These are phyloP conservation scores for Umbelopsis sp. DNA, from an alignment of 371 early-diverging fungal genomes.

Conservation along the genomic window DNA sequence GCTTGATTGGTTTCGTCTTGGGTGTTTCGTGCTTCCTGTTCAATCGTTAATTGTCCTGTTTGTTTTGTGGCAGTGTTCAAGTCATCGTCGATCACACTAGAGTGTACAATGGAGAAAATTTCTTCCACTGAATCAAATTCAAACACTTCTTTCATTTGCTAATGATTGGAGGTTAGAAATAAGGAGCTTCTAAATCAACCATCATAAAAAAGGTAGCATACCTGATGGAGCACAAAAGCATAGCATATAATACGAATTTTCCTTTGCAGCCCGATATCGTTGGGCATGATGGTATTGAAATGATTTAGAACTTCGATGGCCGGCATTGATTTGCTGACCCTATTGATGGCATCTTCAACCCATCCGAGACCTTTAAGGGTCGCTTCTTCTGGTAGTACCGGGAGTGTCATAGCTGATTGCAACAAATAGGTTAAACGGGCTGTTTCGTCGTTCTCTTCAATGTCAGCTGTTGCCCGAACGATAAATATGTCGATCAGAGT, in stretches of 20 bases:
- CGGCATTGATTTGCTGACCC: conserved; percentile 28
- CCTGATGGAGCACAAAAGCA: conserved; percentile 36
- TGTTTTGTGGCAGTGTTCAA: not conserved
- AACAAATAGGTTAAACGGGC: not conserved
- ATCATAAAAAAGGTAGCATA: not conserved
- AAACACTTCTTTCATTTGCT: conserved; percentile 37
- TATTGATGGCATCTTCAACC: conserved; percentile 48
- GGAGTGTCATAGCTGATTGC: conserved; percentile 20
- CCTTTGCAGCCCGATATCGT: conserved; percentile 20
- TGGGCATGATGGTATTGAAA: not conserved
- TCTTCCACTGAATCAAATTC: conserved; percentile 48
- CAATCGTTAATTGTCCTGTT: conserved; percentile 25
- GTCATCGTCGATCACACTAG: conserved; percentile 22
- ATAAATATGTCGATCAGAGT: conserved; percentile 31
- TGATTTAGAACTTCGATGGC: not conserved
- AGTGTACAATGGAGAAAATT: conserved; percentile 25
- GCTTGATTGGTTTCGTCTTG: too few species aligned
- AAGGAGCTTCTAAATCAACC: not conserved
- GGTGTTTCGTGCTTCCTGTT: conserved; percentile 16
- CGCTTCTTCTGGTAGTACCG: conserved; percentile 48
- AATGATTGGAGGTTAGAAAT: not conserved
- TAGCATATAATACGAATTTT: conserved; percentile 47
- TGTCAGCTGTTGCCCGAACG: not conserved
- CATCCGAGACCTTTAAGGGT: conserved; percentile 50
- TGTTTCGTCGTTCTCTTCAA: not conserved